Base-by-base conservation (phyloP, 345 rosid genomes). In the Acer negundo region DNA sequence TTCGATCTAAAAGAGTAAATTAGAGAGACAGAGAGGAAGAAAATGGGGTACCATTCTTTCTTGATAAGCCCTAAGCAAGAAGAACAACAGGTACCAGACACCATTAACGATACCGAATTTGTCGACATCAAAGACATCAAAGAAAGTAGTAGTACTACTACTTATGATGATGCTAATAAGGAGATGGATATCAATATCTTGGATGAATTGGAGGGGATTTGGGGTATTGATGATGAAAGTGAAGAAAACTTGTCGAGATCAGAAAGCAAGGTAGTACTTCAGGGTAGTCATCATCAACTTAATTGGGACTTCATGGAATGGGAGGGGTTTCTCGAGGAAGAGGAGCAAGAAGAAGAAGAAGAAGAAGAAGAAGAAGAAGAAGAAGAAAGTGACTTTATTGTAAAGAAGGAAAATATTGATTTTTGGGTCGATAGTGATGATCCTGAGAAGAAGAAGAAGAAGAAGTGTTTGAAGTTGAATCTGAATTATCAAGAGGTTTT, bases 401-500 rank as follows among this genome's bases (percentile, higher is more conserved):
- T 78, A 44, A 86, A 86, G 80, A 80, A 74, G 69, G 89, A 85
- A 73, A 77, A 80, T 62, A 12, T 75, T 15, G 81, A 82, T 10
- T 74, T 86, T 62, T 81, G 83, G 49, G 13, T 1, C 11, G 49
- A 2, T 46, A 15, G 11, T 46, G 3, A 10, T 9, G 15, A 46
- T 85, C 86, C 88, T 80, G 83, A 66, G 61, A 73, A 77, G 38
- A 42, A 42, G 46, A 83, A 84, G 8, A 80, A 78, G n/a, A 82
- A 63, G 56, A 74, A 77, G 38, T 80, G 82, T 73, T 79, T 90
- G 85, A 87, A 87, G 71, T 76, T 91, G 86, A 93, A 90, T 70
- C 79, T 91, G 84, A 91, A 93, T 82, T 91, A 93, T 85, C 90
- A 91, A 83, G 85, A 90, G 49, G 93, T 89, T 12, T 76, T 93